Percentiles rank a stretch among this genome's conserved stretches.
These are phyloP conservation scores for Pythium plurisporium DNA, from an alignment of 352 stramenopile genomes.

Conservation along the genomic window DNA sequence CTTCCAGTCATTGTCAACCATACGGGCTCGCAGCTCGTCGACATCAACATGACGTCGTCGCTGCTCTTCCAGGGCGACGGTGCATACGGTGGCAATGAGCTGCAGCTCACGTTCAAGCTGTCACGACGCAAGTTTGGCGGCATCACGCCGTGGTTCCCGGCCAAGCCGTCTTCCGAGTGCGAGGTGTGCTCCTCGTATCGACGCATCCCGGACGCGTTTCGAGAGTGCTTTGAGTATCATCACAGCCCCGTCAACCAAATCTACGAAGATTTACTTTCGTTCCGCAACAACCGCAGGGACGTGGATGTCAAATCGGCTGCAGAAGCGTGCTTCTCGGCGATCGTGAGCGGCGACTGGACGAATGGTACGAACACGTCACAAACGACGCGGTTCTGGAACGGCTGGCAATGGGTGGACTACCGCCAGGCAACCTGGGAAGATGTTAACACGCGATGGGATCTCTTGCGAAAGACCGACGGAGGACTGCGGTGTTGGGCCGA, in stretches of 20 bases:
- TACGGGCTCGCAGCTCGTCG: conserved; percentile 38
- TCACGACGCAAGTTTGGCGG: conserved; percentile 31
- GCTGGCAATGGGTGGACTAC: background rate
- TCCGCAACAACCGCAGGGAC: background rate
- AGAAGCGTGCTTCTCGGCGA: background rate
- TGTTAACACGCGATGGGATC: background rate
- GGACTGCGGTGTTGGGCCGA: conserved; percentile 6
- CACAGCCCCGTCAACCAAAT: background rate
- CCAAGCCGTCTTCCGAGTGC: conserved; percentile 19
- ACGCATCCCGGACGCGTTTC: conserved; percentile 19
- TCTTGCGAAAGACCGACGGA: background rate
- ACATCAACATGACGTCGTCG: conserved; percentile 32
- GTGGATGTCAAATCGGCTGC: background rate
- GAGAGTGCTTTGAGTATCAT: conserved; percentile 21
- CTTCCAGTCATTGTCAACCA: conserved; percentile 39
- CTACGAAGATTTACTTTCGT: conserved; percentile 23
- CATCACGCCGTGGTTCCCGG: conserved; percentile 29
- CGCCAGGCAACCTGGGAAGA: background rate
- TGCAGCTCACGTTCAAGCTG: conserved; percentile 21
- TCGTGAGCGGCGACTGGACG: conserved; percentile 5
- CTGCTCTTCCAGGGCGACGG: conserved; percentile 18
- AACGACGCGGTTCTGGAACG: background rate
- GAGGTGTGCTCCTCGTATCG: conserved; percentile 13
- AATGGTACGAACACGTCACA: background rate
- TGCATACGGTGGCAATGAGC: conserved; percentile 23